phyloP scores from a whole-genome alignment of 148 eudicot species.

The Heliamphora exappendiculata region DNA sequence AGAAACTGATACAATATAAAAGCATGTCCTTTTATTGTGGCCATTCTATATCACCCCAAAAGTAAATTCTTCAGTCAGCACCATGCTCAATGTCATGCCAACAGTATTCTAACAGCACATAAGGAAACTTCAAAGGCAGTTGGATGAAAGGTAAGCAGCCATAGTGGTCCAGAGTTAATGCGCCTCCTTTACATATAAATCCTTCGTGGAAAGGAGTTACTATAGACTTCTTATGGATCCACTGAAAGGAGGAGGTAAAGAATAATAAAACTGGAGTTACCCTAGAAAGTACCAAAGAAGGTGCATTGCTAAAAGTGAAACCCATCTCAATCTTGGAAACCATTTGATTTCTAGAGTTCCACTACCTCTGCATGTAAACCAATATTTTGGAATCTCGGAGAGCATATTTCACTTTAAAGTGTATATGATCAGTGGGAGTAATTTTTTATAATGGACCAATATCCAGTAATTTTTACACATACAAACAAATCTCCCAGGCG shows the following conservation, averaged over 20 bases:
- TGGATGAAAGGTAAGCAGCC: neutral
- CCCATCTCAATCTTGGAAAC: constrained; percentile 5
- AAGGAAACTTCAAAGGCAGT: no score
- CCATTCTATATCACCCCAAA: neutral
- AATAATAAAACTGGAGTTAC: neutral
- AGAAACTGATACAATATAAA: neutral
- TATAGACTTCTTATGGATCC: neutral
- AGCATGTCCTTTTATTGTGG: neutral
- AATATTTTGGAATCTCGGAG: neutral
- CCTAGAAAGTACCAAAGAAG: neutral
- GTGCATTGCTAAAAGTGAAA: neutral
- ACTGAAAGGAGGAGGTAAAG: neutral
- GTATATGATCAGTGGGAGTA: neutral
- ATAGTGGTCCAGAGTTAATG: neutral
- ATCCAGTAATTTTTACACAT: neutral
- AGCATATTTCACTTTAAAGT: neutral
- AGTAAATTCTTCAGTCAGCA: neutral
- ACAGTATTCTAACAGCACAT: neutral
- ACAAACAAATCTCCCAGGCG: neutral
- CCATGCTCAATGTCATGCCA: neutral
- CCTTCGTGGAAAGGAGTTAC: neutral
- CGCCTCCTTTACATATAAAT: neutral
- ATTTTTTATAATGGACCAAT: neutral
- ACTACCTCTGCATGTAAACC: neutral
- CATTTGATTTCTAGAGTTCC: neutral